Conservation (phyloP, 768 basidiomycete genomes). For the Termitomyces sp. region DNA sequence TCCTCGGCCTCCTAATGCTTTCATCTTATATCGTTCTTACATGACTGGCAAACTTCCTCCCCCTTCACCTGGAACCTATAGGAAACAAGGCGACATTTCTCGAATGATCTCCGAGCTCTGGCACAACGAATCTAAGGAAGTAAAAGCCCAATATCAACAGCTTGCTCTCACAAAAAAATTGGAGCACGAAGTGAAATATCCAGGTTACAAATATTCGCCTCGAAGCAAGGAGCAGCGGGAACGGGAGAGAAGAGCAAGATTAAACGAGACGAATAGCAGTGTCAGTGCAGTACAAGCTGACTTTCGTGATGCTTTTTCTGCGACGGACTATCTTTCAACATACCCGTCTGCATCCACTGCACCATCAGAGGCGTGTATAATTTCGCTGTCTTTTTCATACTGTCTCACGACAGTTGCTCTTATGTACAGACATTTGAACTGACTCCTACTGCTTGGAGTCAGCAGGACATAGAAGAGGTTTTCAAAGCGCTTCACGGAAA, state of each 20-base stretch:
- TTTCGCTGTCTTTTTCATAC: not conserved
- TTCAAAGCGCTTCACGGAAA: not conserved
- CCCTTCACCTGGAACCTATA: not conserved
- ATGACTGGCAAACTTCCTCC: not conserved
- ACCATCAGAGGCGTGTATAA: not conserved
- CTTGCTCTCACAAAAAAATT: not conserved
- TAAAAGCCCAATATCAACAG: conserved; percentile 1
- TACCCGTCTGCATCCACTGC: not conserved
- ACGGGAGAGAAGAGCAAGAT: not conserved
- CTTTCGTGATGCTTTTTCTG: not conserved
- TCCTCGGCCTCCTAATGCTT: not conserved
- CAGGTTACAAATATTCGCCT: conserved; percentile 5
- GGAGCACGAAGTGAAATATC: conserved; percentile 5
- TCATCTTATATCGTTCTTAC: not conserved
- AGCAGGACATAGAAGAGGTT: not conserved
- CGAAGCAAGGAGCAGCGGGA: conserved; percentile 1
- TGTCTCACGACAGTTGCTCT: not conserved
- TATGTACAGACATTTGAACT: not conserved
- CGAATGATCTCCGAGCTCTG: conserved; percentile 1
- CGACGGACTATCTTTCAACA: not conserved
- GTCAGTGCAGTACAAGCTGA: not conserved
- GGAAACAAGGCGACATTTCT: conserved; percentile 2
- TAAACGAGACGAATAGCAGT: not conserved
- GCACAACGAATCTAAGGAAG: conserved; percentile 1
- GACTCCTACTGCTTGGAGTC: not conserved